phyloP scores from a whole-genome alignment of 2,329 filamentous ascomycete species.

The Stromatinia cepivora region DNA sequence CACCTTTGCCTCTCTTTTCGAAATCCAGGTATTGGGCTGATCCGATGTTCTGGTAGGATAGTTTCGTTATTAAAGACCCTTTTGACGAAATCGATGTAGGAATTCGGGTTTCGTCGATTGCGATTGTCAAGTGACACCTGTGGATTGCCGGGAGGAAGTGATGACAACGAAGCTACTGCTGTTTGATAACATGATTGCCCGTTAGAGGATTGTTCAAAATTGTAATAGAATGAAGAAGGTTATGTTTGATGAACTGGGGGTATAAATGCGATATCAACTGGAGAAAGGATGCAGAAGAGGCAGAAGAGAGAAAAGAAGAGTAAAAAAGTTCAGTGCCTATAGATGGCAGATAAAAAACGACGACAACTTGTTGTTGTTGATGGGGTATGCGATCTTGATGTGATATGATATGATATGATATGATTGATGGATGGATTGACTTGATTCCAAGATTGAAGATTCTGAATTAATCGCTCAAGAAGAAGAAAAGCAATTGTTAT shows the following conservation, averaged over 20 bases:
- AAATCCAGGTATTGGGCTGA: constrained; percentile 8
- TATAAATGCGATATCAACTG: constrained; percentile 23
- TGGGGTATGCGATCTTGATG: constrained; percentile 21
- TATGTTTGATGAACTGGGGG: constrained; percentile 26
- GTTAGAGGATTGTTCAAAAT: constrained; percentile 42
- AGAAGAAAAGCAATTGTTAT: constrained; percentile 19
- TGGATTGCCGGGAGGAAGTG: constrained; percentile 33
- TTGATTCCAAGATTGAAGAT: constrained; percentile 11
- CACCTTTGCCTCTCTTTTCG: constrained; percentile 15
- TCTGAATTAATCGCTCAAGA: constrained; percentile 17
- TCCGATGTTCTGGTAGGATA: constrained; percentile 26
- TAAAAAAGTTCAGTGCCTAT: constrained; percentile 34
- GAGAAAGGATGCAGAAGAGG: constrained; percentile 21
- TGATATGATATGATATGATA: constrained; percentile 27
- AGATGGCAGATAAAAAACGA: constrained; percentile 29
- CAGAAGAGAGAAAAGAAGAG: constrained; percentile 28
- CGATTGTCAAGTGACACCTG: constrained; percentile 40
- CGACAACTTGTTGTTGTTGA: constrained; percentile 28
- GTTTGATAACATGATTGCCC: constrained; percentile 44
- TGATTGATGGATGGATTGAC: constrained; percentile 6
- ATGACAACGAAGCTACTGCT: constrained; percentile 38
- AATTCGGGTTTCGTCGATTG: constrained; percentile 32
- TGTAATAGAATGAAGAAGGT: constrained; percentile 27
- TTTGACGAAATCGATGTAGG: constrained; percentile 28
- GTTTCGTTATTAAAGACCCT: constrained; percentile 22